These are phyloP conservation scores for Hericium rajendrae DNA, from an alignment of 768 basidiomycete species.

Conservation along the genomic window DNA sequence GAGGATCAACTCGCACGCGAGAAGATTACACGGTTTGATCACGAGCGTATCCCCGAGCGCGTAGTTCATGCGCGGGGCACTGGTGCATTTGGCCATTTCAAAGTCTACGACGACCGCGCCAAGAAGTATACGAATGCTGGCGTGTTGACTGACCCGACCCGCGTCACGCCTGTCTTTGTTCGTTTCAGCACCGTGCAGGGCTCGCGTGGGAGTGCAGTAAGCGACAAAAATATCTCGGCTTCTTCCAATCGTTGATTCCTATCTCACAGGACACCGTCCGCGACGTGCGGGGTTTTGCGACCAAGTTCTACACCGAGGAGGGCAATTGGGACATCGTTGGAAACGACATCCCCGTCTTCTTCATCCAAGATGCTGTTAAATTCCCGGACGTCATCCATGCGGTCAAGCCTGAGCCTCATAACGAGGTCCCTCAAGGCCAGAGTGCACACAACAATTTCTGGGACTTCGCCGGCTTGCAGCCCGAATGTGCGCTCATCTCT, in stretches of 20 bases:
- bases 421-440: slow-evolving; percentile 66
- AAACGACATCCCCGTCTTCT: slow-evolving; percentile 75
- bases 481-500: slow-evolving; percentile 36
- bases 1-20: slow-evolving; percentile 69
- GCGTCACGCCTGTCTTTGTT: slow-evolving; percentile 68
- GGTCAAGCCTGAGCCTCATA: slow-evolving; percentile 77
- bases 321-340: slow-evolving; percentile 85
- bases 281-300: slow-evolving; percentile 82
- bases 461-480: slow-evolving; percentile 70
- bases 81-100: slow-evolving; percentile 80
- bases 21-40: slow-evolving; percentile 75
- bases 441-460: slow-evolving; percentile 81
- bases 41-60: slow-evolving; percentile 85
- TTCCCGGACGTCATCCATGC: slow-evolving; percentile 84
- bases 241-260: slow-evolving; percentile 13
- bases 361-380: slow-evolving; percentile 74
- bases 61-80: slow-evolving; percentile 54
- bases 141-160: slow-evolving; percentile 65
- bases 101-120: slow-evolving; percentile 56
- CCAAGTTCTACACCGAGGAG: slow-evolving; percentile 75
- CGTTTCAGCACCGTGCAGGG: slow-evolving; percentile 86
- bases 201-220: slow-evolving; percentile 66
- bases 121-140: slow-evolving; percentile 61
- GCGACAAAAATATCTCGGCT: no score
- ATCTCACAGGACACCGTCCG: slow-evolving; percentile 53